Percentiles rank a stretch among this genome's conserved stretches.
Conservation (phyloP, 176 grass and related monocot species). For the Oryza coarctata region DNA sequence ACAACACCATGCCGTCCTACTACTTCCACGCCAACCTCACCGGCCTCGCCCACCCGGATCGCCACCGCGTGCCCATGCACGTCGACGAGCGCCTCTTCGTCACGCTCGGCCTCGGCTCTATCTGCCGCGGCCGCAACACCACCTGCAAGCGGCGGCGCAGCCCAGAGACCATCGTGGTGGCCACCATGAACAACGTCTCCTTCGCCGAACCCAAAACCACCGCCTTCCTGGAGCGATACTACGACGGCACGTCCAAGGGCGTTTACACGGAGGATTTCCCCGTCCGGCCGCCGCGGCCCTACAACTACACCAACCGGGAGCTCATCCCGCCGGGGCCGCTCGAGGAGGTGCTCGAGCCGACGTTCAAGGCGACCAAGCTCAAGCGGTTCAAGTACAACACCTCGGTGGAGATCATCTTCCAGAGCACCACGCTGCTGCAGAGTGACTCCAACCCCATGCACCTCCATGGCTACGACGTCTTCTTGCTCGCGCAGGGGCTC, state of each 20-base stretch:
- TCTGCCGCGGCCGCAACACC: neutral
- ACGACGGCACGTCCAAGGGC: neutral
- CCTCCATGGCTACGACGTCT: conserved; percentile 59
- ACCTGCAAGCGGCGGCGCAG: neutral
- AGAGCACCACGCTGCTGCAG: conserved; percentile 49
- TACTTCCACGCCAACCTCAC: conserved; percentile 32
- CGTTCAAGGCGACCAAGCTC: conserved; percentile 44
- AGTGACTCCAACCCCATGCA: conserved; percentile 77
- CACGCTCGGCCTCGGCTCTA: conserved; percentile 27
- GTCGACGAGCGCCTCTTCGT: conserved; percentile 42
- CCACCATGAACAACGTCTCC: conserved; percentile 70
- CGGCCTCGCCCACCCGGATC: neutral
- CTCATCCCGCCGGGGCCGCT: neutral
- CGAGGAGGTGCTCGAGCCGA: conserved; percentile 21
- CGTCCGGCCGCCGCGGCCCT: conserved; percentile 25
- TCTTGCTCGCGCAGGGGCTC: conserved; percentile 18
- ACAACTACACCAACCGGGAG: conserved; percentile 44
- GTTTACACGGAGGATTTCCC: conserved; percentile 41
- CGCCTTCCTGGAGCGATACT: conserved; percentile 50
- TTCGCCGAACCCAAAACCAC: conserved; percentile 27
- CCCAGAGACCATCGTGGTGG: conserved; percentile 29
- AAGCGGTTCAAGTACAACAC: conserved; percentile 45
- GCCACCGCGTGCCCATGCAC: conserved; percentile 3
- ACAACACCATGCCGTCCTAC: conserved; percentile 41
- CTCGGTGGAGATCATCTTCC: conserved; percentile 55